Evolutionary conservation across 1,284 basidiomycete species (phyloP), one percentile per base, ranked within the genome.

Genomic region (Tranzscheliella williamsii): DNA sequence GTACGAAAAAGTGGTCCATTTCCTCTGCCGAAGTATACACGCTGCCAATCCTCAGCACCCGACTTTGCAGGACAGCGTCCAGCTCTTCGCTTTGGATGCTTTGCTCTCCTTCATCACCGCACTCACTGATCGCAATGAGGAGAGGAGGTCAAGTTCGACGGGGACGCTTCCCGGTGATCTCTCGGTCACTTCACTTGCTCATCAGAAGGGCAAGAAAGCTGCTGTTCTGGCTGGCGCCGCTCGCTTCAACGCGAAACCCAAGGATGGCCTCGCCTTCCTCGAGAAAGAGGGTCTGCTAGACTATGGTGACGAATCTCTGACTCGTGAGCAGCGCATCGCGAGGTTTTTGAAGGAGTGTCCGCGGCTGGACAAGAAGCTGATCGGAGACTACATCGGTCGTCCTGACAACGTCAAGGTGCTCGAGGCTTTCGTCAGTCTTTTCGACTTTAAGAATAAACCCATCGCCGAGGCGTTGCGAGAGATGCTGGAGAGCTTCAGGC

Each of bases 381-480:
- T 99, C 1, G 95, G 95, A 7, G 95, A 98, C 76, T 98, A 87
- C 77, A 85, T 98, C 39, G 93, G 91, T 4, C 85, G 86, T 42
- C 90, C 90, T 1, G 92, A 95, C 42, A 91, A 94, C 68, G 72
- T 87, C 9, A 89, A 90, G 5, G 79, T 97, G 2, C 80, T 98
- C 48, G 89, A 86, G 75, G 89, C 88, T 8, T 98, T 95, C 79
- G 86, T 99, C 68, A 83, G 83, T 15, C 80, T 92, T 26, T 94
- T 97, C 74, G 88, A 97, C 78, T 98, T 97, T 79, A 84, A 85
- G 70, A 84, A 87, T 66, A 94, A 93, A 88, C 85, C 87, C 9
- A 85, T 96, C 56, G 91, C 91, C 12, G 94, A 99, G 60, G 93
- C 92, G 3, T 86, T 99, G 85, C 85, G 95, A 29, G 92, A 96